Conservation (phyloP, 106 monocot genomes). For the Acorus gramineus region DNA sequence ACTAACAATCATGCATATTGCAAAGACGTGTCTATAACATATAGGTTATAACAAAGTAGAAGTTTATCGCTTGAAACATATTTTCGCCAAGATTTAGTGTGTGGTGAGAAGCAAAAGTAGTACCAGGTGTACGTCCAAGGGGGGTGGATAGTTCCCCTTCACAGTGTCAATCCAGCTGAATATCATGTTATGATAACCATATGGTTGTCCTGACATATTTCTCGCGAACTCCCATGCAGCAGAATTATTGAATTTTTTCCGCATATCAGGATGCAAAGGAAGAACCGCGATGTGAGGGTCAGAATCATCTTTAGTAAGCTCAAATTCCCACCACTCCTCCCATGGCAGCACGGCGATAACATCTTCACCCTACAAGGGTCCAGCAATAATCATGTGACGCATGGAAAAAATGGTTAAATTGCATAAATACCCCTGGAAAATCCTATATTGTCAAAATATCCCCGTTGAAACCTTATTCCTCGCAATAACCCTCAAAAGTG, state of each 20-base stretch:
- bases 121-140: constrained; percentile 75
- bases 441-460: no score
- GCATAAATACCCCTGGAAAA: no score
- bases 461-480: no score
- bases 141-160: constrained; percentile 63
- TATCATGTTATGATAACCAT: constrained; percentile 89
- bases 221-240: constrained; percentile 80
- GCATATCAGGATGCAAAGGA: constrained; percentile 61
- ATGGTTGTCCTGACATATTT: constrained; percentile 64
- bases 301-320: constrained; percentile 55
- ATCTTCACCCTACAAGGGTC: constrained; percentile 52
- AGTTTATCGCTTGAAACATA: no score
- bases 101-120: background rate
- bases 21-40: no score
- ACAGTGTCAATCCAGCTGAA: constrained; percentile 89
- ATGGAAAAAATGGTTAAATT: background rate
- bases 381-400: background rate
- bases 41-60: no score
- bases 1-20: no score
- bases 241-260: constrained; percentile 59
- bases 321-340: constrained; percentile 88
- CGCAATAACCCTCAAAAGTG: no score
- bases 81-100: no score
- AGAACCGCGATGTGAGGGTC: constrained; percentile 78
- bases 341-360: constrained; percentile 62